Evolutionary conservation across 495 filamentous ascomycete genomes (phyloP).

Genomic region (Symbiotaphrina buchneri): DNA sequence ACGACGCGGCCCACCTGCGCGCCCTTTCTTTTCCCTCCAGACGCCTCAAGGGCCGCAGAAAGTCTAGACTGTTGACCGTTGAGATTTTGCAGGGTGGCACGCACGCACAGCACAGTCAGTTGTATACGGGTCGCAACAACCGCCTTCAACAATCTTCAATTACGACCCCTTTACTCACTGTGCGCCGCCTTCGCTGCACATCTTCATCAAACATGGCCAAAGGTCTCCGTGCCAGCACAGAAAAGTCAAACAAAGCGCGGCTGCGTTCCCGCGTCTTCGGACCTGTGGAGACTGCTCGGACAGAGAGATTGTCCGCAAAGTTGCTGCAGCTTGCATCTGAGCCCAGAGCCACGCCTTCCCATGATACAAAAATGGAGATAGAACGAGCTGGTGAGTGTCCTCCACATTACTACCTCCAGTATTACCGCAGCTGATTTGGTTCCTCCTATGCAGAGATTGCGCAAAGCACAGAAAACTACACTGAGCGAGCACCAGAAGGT

Average conservation of each 20-base stretch:
- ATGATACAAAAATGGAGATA: slow-evolving; percentile 14
- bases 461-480: background rate
- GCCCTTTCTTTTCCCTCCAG: too few relatives aligned
- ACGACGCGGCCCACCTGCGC: too few relatives aligned
- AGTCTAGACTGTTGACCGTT: too few relatives aligned
- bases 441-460: background rate
- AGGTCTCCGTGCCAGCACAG: slow-evolving; percentile 44
- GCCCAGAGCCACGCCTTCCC: slow-evolving; percentile 23
- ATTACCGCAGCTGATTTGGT: background rate
- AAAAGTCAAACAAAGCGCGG: slow-evolving; percentile 55
- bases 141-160: background rate
- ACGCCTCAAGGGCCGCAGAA: too few relatives aligned
- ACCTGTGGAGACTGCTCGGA: slow-evolving; percentile 51
- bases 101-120: background rate
- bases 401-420: background rate
- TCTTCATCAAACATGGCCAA: slow-evolving; percentile 60
- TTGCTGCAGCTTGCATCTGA: slow-evolving; percentile 50
- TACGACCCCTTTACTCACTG: too few relatives aligned
- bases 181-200: too few relatives aligned
- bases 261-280: slow-evolving; percentile 61
- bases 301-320: slow-evolving; percentile 58
- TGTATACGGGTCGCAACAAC: background rate
- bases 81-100: too few relatives aligned
- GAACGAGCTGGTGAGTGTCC: slow-evolving; percentile 7
- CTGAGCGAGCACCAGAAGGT: background rate